Base-by-base conservation (phyloP, 495 filamentous ascomycete species). In the Emericellopsis terricola region DNA sequence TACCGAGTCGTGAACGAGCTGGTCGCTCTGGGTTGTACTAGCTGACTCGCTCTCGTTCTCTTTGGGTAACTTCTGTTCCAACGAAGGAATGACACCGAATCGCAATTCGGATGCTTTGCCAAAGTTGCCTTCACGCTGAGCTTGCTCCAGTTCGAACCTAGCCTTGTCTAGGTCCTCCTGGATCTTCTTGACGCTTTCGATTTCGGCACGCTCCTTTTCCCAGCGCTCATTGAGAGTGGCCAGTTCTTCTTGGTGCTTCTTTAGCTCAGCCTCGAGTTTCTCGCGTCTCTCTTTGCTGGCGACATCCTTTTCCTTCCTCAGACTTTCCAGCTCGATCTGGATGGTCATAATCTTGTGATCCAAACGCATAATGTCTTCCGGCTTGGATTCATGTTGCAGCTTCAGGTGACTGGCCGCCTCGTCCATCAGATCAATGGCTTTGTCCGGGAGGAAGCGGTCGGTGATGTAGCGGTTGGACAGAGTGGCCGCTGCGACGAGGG, bases 331-430 rank as follows among this genome's bases (percentile, higher is more conserved):
- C 52, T 97, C 89, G 43, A 97, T 97, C 45, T 94, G 87, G 26
- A 96, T 81, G 1, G 89, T 96, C 63, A 94, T 86, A 32, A 97
- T 94, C 45, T 81, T 78, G 31, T 87, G 81, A 45, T 96, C 89
- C 14, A 94, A 67, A 33, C 78, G 71, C 48, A 84, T 73, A 19
- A 97, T 94, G 10, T 83, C 71, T 38, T 97, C 89, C 0, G 89
- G 89, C 41, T 92, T 93, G 44, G 83, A 93, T 55, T 97, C 89
- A 51, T 97, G 89, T 48, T 97, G 89, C 39, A 97, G 53, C 13
- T 89, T 69, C 7, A 94, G 60, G 9, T 81, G 80, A 26, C 82
- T 92, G 3, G 89, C 86, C 10, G 89, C 89, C 56, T 96, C 89
- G 48, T 97, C 89, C 42, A 97, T 82, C 33, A 97, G 51, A 51